These are phyloP conservation scores for Parmelia sp. DNA, from an alignment of 495 filamentous ascomycete species.

Conservation along the genomic window DNA sequence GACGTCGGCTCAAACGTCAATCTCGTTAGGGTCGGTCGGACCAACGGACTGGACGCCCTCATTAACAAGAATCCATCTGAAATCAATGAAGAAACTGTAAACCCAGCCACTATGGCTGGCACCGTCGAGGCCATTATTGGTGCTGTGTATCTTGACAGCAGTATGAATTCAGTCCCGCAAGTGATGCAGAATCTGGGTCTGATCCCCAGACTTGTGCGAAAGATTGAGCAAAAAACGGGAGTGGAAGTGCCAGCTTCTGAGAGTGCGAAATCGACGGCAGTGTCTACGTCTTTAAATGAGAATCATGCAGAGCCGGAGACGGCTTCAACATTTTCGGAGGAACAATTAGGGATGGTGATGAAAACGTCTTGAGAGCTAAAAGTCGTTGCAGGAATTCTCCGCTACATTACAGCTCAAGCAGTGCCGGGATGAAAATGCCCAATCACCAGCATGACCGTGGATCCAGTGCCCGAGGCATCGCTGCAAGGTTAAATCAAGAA, in stretches of 20 bases:
- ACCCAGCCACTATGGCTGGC: conserved; percentile 6
- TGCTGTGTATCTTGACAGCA: conserved; percentile 21
- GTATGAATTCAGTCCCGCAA: conserved; percentile 9
- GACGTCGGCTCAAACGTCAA: conserved; percentile 14
- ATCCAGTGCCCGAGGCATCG: too few species aligned
- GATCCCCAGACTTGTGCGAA: conserved; percentile 11
- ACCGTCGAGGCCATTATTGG: conserved; percentile 22
- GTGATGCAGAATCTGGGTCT: conserved; percentile 17
- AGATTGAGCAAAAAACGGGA: conserved; percentile 1
- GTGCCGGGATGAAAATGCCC: neutral
- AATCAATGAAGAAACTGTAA: neutral
- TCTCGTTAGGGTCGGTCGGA: conserved; percentile 11
- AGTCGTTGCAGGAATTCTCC: neutral
- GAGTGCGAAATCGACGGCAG: neutral
- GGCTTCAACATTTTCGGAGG: neutral
- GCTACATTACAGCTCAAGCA: neutral
- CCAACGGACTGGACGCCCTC: conserved; percentile 3
- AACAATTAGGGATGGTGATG: neutral
- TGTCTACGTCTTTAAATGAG: neutral
- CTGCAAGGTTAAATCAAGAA: neutral
- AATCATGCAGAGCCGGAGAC: neutral
- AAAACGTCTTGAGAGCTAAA: neutral
- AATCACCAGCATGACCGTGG: neutral
- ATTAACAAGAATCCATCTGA: conserved; percentile 15
- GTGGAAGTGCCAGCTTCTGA: neutral